These are phyloP conservation scores for Pseudogymnoascus pannorum DNA, from an alignment of 2,329 filamentous ascomycete genomes.

Conservation along the genomic window DNA sequence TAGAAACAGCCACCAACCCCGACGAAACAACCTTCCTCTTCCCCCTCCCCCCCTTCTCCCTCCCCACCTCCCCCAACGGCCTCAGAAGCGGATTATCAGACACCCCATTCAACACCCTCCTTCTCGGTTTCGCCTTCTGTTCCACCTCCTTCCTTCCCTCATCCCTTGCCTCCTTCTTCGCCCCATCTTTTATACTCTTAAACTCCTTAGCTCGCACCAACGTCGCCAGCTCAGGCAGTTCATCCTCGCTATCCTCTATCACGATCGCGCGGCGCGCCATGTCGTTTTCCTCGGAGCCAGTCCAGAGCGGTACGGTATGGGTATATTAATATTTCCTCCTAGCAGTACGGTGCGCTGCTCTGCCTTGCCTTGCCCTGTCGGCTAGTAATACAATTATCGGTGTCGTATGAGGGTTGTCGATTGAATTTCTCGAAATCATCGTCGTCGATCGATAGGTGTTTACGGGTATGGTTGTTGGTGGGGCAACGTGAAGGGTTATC, in stretches of 20 bases:
- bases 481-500: not conserved
- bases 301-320: not conserved
- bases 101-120: conserved; percentile 19
- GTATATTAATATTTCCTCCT: not conserved
- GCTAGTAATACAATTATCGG: not conserved
- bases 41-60: conserved; percentile 5
- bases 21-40: not conserved
- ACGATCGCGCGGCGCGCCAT: not conserved
- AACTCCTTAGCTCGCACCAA: not conserved
- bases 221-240: conserved; percentile 18
- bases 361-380: not conserved
- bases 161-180: not conserved
- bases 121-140: conserved; percentile 18
- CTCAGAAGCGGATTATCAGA: conserved; percentile 22
- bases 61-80: conserved; percentile 13
- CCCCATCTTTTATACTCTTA: not conserved
- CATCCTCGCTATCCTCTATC: conserved; percentile 20
- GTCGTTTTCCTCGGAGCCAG: not conserved
- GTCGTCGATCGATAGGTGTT: not conserved
- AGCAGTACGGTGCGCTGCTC: not conserved
- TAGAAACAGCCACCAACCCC: not conserved
- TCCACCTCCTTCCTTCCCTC: conserved; percentile 10
- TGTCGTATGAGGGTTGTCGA: not conserved
- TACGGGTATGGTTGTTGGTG: not conserved
- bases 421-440: not conserved